Conservation (phyloP, 257 asterid species). For the Primulina huaijiensis region DNA sequence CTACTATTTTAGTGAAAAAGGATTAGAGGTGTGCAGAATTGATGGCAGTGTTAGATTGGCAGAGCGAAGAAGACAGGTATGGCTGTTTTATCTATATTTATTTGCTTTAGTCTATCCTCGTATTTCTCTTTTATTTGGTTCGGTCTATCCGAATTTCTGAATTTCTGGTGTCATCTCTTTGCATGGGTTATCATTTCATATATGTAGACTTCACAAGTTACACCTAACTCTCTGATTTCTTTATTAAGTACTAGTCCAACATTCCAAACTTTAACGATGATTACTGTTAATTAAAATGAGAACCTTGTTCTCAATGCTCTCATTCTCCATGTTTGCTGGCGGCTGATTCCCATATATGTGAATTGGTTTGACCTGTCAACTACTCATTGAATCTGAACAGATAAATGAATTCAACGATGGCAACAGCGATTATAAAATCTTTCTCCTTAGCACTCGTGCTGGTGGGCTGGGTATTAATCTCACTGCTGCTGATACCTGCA, state of each 20-base stretch:
- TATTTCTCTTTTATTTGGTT: neutral
- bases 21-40: conserved; percentile 77
- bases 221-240: neutral
- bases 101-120: conserved; percentile 4
- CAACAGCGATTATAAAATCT: conserved; percentile 56
- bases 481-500: conserved; percentile 98
- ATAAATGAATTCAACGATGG: conserved; percentile 79
- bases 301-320: neutral
- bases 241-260: too few relatives aligned
- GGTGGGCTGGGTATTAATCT: conserved; percentile 99
- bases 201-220: neutral
- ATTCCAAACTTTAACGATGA: too few relatives aligned
- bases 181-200: neutral
- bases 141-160: neutral
- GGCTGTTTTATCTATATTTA: neutral
- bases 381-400: conserved; percentile 43
- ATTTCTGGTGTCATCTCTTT: neutral
- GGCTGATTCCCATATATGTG: conserved; percentile 3
- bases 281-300: too few relatives aligned
- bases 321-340: neutral
- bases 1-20: conserved; percentile 85
- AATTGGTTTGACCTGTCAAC: conserved; percentile 18
- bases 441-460: conserved; percentile 97
- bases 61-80: conserved; percentile 79
- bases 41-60: conserved; percentile 83